phyloP scores from a whole-genome alignment of 495 filamentous ascomycete genomes.

The Penicillium desertorum region DNA sequence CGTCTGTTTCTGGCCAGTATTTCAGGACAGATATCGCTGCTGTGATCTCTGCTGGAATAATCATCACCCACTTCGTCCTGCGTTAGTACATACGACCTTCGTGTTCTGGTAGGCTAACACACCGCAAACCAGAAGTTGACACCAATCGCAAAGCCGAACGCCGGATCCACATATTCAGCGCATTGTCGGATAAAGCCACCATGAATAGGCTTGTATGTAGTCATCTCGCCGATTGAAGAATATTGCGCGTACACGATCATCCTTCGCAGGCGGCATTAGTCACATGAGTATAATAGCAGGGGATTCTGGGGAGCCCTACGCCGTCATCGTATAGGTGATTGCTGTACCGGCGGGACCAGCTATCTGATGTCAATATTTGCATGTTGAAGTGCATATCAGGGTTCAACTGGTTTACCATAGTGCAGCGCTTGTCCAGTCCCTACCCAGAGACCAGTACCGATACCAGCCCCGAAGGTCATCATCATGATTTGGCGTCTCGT shows the following conservation, averaged over 20 bases:
- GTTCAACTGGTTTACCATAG: conserved; percentile 21
- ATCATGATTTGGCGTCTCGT: conserved; percentile 34
- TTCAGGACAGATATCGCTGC: conserved; percentile 30
- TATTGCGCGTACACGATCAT: conserved; percentile 33
- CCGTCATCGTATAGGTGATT: conserved; percentile 30
- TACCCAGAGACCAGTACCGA: conserved; percentile 31
- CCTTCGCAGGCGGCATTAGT: conserved; percentile 11
- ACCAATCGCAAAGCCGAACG: conserved; percentile 33
- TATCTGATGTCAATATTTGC: conserved; percentile 9
- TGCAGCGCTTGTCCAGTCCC: conserved; percentile 29
- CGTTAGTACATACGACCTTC: not conserved
- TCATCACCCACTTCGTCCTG: conserved; percentile 30
- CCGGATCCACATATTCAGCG: conserved; percentile 31
- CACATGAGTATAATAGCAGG: not conserved
- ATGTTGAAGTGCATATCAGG: not conserved
- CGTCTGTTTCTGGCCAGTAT: conserved; percentile 30
- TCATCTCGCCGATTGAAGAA: conserved; percentile 34
- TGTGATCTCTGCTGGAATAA: conserved; percentile 34
- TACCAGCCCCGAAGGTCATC: conserved; percentile 37
- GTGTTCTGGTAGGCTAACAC: not conserved
- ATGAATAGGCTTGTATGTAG: conserved; percentile 32
- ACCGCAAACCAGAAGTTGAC: conserved; percentile 37
- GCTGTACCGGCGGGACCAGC: conserved; percentile 32
- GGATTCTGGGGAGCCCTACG: conserved; percentile 18
- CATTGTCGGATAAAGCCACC: conserved; percentile 36